phyloP scores from a whole-genome alignment of 2,329 filamentous ascomycete genomes.

The Thielaviopsis euricoi region DNA sequence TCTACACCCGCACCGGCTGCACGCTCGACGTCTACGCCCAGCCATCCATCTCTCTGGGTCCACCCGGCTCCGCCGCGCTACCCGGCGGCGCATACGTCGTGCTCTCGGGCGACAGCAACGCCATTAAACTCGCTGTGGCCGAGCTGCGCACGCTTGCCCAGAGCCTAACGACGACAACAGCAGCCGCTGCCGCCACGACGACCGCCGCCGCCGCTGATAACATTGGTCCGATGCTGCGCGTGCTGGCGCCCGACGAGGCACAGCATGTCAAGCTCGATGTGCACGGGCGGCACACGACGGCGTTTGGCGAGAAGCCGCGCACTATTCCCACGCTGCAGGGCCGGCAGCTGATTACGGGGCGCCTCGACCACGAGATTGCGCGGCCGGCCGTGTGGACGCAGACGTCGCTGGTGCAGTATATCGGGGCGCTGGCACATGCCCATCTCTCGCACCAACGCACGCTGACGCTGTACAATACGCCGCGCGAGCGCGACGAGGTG shows the following conservation, averaged over 20 bases:
- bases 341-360: constrained; percentile 9
- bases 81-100: constrained; percentile 15
- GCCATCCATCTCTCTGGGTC: background rate
- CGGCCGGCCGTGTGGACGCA: constrained; percentile 26
- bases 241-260: background rate
- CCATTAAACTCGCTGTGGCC: constrained; percentile 17
- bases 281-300: constrained; percentile 9
- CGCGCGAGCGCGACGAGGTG: constrained; percentile 22
- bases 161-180: constrained; percentile 20
- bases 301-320: constrained; percentile 1
- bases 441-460: constrained; percentile 20
- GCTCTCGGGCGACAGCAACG: constrained; percentile 20
- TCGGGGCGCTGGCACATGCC: constrained; percentile 24
- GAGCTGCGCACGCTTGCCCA: constrained; percentile 12
- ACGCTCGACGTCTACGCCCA: constrained; percentile 13
- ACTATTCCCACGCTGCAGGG: constrained; percentile 17
- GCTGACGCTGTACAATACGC: constrained; percentile 21
- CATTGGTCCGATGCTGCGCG: background rate
- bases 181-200: too few species aligned
- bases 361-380: constrained; percentile 21
- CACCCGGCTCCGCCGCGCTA: background rate
- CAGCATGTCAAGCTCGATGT: background rate
- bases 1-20: constrained; percentile 17
- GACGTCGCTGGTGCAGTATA: constrained; percentile 25
- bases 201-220: too few species aligned